Conservation (phyloP, 495 filamentous ascomycete species). For the Annulohypoxylon stygium region DNA sequence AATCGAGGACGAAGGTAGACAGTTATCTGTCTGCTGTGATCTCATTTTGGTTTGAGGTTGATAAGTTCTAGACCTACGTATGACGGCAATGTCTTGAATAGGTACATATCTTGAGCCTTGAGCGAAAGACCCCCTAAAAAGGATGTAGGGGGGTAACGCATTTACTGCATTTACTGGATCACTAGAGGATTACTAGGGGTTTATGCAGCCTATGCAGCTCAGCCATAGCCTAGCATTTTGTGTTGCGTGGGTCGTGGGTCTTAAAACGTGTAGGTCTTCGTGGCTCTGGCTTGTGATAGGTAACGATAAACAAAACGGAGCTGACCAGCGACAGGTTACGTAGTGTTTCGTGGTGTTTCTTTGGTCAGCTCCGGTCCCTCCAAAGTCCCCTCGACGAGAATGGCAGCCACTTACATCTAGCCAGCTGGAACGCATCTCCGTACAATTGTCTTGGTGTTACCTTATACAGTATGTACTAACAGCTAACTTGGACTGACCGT, state of each 20-base stretch:
- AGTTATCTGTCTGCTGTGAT: neutral
- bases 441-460: conserved; percentile 19
- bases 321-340: conserved; percentile 17
- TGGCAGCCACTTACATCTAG: conserved; percentile 31
- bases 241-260: conserved; percentile 23
- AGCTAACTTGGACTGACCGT: conserved; percentile 11
- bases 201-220: conserved; percentile 2
- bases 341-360: conserved; percentile 23
- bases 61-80: conserved; percentile 19
- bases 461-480: neutral
- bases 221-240: conserved; percentile 31
- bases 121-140: neutral
- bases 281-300: conserved; percentile 36
- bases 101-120: neutral
- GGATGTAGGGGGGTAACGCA: neutral
- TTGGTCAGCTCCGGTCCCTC: conserved; percentile 11
- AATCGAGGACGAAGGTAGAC: neutral
- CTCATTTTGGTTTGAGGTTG: conserved; percentile 26
- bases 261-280: neutral
- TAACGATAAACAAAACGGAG: conserved; percentile 22
- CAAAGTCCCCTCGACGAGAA: neutral
- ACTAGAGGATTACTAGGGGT: neutral
- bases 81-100: conserved; percentile 17
- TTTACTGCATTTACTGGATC: neutral
- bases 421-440: conserved; percentile 33